Evolutionary conservation across 2,329 filamentous ascomycete genomes (phyloP).

Genomic region (Colletotrichum somersetense): DNA sequence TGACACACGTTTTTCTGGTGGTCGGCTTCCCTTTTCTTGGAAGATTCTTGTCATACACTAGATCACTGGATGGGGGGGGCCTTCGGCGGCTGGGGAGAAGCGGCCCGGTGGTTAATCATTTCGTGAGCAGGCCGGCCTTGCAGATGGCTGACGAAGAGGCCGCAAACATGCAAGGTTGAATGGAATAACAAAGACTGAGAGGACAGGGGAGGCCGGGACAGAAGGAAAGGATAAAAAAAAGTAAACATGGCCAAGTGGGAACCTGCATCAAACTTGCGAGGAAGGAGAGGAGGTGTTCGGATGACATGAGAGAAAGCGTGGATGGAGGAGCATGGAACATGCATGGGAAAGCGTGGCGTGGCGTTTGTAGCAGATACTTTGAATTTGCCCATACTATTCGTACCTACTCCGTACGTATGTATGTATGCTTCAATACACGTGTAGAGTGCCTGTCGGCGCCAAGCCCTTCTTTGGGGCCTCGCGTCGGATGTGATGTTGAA

Average conservation of each 20-base stretch:
- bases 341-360: neutral
- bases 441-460: neutral
- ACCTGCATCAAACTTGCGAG: neutral
- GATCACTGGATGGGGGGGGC: neutral
- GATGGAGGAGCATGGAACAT: neutral
- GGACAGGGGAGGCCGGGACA: neutral
- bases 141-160: neutral
- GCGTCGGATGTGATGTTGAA: constrained; percentile 6
- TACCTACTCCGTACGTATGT: too few species aligned
- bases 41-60: neutral
- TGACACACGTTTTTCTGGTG: neutral
- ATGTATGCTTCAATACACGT: constrained; percentile 1
- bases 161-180: neutral
- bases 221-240: neutral
- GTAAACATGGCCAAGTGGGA: neutral
- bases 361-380: neutral
- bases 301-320: constrained; percentile 4
- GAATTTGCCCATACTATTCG: neutral
- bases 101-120: neutral
- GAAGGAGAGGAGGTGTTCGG: neutral
- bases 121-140: neutral
- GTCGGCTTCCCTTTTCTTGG: neutral
- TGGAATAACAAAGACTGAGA: neutral
- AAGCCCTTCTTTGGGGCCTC: constrained; percentile 3
- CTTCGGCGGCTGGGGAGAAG: neutral